These are phyloP conservation scores for Fulvia fulva DNA, from an alignment of 2,329 filamentous ascomycete genomes.

Conservation along the genomic window DNA sequence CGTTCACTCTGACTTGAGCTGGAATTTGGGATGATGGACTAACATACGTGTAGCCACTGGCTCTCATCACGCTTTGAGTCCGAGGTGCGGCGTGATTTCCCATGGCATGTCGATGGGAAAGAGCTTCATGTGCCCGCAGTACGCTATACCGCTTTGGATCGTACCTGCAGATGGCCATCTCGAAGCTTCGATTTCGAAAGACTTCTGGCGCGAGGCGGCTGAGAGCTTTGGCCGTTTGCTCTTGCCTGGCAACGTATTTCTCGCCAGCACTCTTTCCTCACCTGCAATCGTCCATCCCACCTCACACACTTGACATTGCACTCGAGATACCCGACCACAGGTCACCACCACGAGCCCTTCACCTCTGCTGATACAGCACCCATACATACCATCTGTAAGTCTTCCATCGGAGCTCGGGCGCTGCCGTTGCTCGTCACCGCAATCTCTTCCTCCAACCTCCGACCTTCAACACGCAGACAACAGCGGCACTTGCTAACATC, in stretches of 20 bases:
- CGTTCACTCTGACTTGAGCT: too few relatives aligned
- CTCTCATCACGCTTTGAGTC: too few relatives aligned
- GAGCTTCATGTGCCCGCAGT: too few relatives aligned
- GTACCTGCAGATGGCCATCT: too few relatives aligned
- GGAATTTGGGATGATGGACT: too few relatives aligned
- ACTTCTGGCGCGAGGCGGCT: background rate
- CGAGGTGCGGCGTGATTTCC: too few relatives aligned
- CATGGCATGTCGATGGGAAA: too few relatives aligned
- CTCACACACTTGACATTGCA: background rate
- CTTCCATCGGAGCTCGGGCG: background rate
- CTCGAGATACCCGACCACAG: conserved; percentile 13
- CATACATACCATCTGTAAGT: conserved; percentile 8
- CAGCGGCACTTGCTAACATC: conserved; percentile 1
- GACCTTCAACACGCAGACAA: background rate
- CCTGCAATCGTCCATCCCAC: background rate
- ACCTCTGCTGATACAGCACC: background rate
- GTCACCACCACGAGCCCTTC: conserved; percentile 5
- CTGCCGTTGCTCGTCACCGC: conserved; percentile 13
- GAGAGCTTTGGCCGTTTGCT: background rate
- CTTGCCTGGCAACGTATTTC: background rate
- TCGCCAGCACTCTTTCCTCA: background rate
- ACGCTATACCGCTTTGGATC: too few relatives aligned
- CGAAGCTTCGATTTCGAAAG: background rate
- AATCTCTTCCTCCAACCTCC: conserved; percentile 13
- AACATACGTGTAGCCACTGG: too few relatives aligned